Base-by-base conservation (phyloP, 148 eudicot species). In the Pharnaceum exiguum region DNA sequence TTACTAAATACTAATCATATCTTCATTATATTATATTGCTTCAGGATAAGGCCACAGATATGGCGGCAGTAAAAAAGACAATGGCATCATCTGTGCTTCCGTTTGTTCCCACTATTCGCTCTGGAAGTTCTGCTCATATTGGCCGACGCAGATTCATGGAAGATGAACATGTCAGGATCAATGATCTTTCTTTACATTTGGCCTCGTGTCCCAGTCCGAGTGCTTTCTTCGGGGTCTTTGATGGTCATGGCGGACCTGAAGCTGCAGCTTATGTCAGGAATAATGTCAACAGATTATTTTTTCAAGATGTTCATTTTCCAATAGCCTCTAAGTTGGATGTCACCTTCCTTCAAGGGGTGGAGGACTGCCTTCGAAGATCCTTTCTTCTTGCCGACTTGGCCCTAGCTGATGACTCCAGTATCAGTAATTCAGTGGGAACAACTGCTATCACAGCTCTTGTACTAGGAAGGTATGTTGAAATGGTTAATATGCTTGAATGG, bases 211-310 rank as follows among this genome's bases (percentile, higher is more conserved):
- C 89, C 19, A 83, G 71, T 71, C 94, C 94, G 10, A 78, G 81
- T 75, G 96, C 96, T 59, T 80, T 89, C 77, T 89, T 80, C 38
- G 96, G 87, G 75, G 75, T 85, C 30, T 89, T 89, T 71, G 94
- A 89, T 75, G 96, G 96, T n/a, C 96, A 89, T 62, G 94, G 94
- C 27, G 96, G 96, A 51, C 83, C 87, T 19, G 90, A 89, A 64
- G 96, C 94, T 24, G 87, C 90, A 24, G 78, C 82, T 53, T 83
- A 72, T 75, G 65, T 89, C n/a, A 69, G 67, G 55, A 51, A 72
- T 45, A 75, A 89, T 60, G 80, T 68, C 21, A 73, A 66, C 28
- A 71, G 67, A 59, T 69, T 82, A 65, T 71, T 89, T 46, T 82
- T 83, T 39, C 66, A 83, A 65, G 87, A 85, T 55, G 71, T 64